Conservation (phyloP, 2,329 filamentous ascomycete species). For the Trichoderma brevicompactum region DNA sequence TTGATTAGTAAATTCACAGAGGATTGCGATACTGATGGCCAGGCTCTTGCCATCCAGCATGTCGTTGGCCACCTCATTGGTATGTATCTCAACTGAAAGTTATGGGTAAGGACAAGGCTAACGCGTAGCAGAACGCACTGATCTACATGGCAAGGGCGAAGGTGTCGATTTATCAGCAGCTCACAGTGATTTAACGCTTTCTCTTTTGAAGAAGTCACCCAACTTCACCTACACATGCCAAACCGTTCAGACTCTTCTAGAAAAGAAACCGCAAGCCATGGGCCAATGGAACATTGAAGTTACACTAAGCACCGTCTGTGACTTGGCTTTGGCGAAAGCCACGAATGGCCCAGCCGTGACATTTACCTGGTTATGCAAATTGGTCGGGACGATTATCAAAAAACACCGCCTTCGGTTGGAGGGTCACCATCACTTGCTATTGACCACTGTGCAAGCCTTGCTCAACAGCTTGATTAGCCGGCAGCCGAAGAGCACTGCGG, state of each 20-base stretch:
- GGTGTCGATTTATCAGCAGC: conserved; percentile 47
- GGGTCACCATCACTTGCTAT: conserved; percentile 64
- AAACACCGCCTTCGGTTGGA: conserved; percentile 65
- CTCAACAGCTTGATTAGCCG: conserved; percentile 54
- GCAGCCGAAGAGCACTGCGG: conserved; percentile 29
- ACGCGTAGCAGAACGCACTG: conserved; percentile 38
- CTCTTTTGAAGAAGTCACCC: conserved; percentile 40
- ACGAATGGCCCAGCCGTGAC: conserved; percentile 41
- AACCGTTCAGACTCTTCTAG: conserved; percentile 52
- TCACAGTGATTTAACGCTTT: conserved; percentile 48
- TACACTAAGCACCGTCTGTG: conserved; percentile 52
- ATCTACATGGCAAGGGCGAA: conserved; percentile 37
- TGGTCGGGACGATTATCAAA: conserved; percentile 61
- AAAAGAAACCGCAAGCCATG: conserved; percentile 55
- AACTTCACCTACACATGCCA: conserved; percentile 48
- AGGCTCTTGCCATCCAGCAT: conserved; percentile 51
- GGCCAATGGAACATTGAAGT: conserved; percentile 63
- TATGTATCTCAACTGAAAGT: conserved; percentile 33
- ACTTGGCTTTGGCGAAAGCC: conserved; percentile 40
- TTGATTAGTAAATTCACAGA: conserved; percentile 43
- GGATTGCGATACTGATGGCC: conserved; percentile 43
- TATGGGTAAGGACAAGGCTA: conserved; percentile 8
- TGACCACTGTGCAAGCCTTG: conserved; percentile 60
- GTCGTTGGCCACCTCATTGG: conserved; percentile 48
- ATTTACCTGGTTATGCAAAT: conserved; percentile 55